phyloP scores from a whole-genome alignment of 148 eudicot species.

The Dysphania ambrosioides region DNA sequence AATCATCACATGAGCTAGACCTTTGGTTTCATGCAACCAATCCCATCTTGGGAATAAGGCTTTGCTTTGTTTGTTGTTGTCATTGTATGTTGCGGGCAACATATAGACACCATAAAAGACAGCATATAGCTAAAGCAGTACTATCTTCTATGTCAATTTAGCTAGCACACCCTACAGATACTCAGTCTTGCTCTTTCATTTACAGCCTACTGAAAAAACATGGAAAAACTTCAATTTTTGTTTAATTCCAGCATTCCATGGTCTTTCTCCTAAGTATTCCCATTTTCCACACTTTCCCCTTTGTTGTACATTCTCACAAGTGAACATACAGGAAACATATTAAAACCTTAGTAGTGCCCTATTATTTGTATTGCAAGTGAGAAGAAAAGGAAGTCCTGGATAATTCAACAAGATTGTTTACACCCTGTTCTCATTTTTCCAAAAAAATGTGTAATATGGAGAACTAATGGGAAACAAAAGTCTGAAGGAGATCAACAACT shows the following conservation, averaged over 20 bases:
- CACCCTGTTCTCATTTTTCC: neutral
- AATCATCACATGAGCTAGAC: too few relatives aligned
- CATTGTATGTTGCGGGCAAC: neutral
- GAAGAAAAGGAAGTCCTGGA: neutral
- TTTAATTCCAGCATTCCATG: neutral
- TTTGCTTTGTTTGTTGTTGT: too few relatives aligned
- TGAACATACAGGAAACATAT: neutral
- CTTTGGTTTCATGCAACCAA: too few relatives aligned
- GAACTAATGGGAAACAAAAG: neutral
- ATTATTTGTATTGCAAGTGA: neutral
- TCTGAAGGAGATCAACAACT: neutral
- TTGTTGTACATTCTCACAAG: neutral
- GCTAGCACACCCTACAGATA: neutral
- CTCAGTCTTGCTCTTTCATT: neutral
- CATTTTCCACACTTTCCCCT: neutral
- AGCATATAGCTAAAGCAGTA: neutral
- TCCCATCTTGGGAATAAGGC: too few relatives aligned
- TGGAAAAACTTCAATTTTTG: neutral
- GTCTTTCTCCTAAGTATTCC: neutral
- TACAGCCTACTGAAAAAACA: neutral
- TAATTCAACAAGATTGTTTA: too few relatives aligned
- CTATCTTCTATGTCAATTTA: neutral
- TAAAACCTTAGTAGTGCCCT: neutral
- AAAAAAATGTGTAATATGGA: neutral
- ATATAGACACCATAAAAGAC: neutral